Conservation (phyloP, 2,329 filamentous ascomycete species). For the Epichloe scottii region DNA sequence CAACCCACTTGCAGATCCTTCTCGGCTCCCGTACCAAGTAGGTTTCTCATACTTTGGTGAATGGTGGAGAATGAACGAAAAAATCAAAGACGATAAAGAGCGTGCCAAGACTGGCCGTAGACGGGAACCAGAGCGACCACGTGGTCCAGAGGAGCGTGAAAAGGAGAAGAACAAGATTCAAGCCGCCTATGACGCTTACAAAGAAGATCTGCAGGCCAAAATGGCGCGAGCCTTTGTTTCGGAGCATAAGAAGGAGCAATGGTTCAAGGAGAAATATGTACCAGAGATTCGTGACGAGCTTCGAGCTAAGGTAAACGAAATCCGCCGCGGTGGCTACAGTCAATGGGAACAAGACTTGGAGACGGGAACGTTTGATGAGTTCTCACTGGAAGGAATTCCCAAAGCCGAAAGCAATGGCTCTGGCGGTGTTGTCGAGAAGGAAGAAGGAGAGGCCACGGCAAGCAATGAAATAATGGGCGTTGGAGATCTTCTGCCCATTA, state of each 20-base stretch:
- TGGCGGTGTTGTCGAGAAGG: conserved; percentile 78
- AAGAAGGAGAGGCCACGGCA: conserved; percentile 87
- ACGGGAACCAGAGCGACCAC: conserved; percentile 49
- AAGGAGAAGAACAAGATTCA: conserved; percentile 72
- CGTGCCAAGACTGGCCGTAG: conserved; percentile 56
- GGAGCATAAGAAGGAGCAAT: conserved; percentile 89
- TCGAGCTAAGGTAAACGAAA: conserved; percentile 63
- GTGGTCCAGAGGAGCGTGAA: conserved; percentile 61
- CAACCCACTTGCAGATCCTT: conserved; percentile 62
- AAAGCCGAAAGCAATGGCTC: conserved; percentile 85
- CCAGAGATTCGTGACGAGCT: conserved; percentile 68
- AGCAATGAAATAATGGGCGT: conserved; percentile 88
- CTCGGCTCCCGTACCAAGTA: conserved; percentile 64
- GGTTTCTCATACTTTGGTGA: conserved; percentile 79
- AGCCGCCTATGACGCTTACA: conserved; percentile 52
- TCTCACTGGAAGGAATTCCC: conserved; percentile 84
- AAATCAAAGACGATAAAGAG: conserved; percentile 72
- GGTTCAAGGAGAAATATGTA: conserved; percentile 94
- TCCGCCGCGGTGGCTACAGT: conserved; percentile 63
- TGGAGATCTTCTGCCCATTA: conserved; percentile 74
- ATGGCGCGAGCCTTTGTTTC: conserved; percentile 86
- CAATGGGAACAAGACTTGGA: conserved; percentile 88
- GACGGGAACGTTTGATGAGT: conserved; percentile 79
- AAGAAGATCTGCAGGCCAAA: conserved; percentile 56
- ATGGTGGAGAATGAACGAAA: conserved; percentile 75